phyloP scores from a whole-genome alignment of 768 basidiomycete species.

The Boletus rubropictus region DNA sequence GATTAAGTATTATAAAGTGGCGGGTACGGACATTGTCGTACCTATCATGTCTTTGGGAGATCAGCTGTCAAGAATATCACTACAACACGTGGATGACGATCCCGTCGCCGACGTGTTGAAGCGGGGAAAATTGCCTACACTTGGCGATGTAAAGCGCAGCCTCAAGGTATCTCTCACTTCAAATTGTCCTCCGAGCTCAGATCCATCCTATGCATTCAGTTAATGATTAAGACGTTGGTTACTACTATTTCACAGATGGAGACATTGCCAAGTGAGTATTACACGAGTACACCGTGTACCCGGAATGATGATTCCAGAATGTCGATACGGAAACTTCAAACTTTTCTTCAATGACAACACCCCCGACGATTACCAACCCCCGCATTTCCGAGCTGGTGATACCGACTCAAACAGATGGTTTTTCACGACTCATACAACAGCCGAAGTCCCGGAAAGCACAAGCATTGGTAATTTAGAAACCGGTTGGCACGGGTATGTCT shows the following conservation, averaged over 20 bases:
- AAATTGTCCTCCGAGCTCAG: neutral
- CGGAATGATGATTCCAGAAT: conserved; percentile 40
- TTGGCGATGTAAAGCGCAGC: conserved; percentile 77
- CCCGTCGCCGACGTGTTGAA: conserved; percentile 55
- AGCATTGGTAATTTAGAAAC: conserved; percentile 63
- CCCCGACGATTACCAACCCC: conserved; percentile 80
- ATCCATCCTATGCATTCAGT: conserved; percentile 34
- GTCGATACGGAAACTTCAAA: conserved; percentile 85
- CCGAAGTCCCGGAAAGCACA: conserved; percentile 71
- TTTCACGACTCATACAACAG: conserved; percentile 69
- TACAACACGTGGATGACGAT: conserved; percentile 41
- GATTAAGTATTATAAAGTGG: conserved; percentile 68
- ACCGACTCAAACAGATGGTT: conserved; percentile 69
- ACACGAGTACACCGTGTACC: neutral
- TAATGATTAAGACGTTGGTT: conserved; percentile 70
- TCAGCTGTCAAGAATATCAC: conserved; percentile 46
- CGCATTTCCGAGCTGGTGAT: conserved; percentile 70
- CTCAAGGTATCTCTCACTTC: conserved; percentile 50
- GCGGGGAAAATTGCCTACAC: conserved; percentile 60
- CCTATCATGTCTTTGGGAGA: conserved; percentile 74
- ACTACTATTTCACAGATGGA: conserved; percentile 80
- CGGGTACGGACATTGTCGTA: conserved; percentile 52
- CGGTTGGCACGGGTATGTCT: conserved; percentile 61
- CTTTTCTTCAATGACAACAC: conserved; percentile 76
- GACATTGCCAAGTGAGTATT: conserved; percentile 58